Conservation (phyloP, 441 rosid species). For the Croton setiger region DNA sequence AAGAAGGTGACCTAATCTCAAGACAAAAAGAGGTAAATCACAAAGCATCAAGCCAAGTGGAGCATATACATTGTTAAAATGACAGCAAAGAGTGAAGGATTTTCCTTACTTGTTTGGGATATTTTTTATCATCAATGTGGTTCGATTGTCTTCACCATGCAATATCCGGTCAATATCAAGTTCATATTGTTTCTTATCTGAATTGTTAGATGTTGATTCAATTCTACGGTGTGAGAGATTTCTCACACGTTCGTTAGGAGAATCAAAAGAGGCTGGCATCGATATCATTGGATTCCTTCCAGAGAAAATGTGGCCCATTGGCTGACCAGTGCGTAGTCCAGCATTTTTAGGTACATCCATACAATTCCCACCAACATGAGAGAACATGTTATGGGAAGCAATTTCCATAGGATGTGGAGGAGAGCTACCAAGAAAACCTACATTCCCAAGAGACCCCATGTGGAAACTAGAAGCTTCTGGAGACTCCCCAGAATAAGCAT, state of each 20-base stretch:
- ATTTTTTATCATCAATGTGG: conserved; percentile 78
- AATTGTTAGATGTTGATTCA: conserved; percentile 46
- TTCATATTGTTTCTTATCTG: conserved; percentile 69
- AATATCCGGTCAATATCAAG: conserved; percentile 62
- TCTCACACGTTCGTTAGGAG: conserved; percentile 55
- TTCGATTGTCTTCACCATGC: conserved; percentile 62
- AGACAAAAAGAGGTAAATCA: neutral
- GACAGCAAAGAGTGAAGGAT: neutral
- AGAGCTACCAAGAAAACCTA: conserved; percentile 44
- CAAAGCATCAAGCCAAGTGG: neutral
- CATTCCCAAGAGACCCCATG: conserved; percentile 52
- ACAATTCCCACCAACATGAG: conserved; percentile 41
- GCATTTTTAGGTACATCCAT: conserved; percentile 39
- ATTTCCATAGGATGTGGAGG: conserved; percentile 49
- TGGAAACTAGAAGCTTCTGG: conserved; percentile 50
- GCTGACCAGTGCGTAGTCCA: conserved; percentile 49
- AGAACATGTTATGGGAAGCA: conserved; percentile 40
- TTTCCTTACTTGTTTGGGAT: conserved; percentile 74
- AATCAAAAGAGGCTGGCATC: conserved; percentile 41
- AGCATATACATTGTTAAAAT: neutral
- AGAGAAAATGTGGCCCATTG: conserved; percentile 43
- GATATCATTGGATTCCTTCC: conserved; percentile 52
- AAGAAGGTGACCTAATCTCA: neutral
- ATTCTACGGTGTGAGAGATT: conserved; percentile 47
- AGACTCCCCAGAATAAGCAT: conserved; percentile 47